Percentiles rank a stretch among this genome's conserved stretches.
Conservation (phyloP, 345 rosid species). For the Pistacia atlantica region DNA sequence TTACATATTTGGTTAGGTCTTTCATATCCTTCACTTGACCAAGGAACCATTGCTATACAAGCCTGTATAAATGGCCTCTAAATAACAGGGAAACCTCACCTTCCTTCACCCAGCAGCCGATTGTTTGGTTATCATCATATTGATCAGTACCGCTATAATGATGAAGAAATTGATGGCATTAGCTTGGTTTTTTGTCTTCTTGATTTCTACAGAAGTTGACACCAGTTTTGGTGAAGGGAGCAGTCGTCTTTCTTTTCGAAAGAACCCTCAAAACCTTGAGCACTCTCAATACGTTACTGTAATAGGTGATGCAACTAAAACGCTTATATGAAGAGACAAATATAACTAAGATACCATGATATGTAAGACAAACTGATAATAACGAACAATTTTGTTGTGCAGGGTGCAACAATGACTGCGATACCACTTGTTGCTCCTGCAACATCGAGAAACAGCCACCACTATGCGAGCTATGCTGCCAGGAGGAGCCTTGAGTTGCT, state of each 20-base stretch:
- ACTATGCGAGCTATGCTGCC: slow-evolving; percentile 66
- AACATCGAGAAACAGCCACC: slow-evolving; percentile 71
- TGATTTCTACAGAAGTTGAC: slow-evolving; percentile 5
- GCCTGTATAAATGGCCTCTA: slow-evolving; percentile 16
- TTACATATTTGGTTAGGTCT: slow-evolving; percentile 31
- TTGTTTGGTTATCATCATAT: neutral
- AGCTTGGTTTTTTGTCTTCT: slow-evolving; percentile 30
- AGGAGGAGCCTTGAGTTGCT: slow-evolving; percentile 32
- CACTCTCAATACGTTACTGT: slow-evolving; percentile 40
- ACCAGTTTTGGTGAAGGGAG: slow-evolving; percentile 29
- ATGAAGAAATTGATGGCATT: slow-evolving; percentile 30
- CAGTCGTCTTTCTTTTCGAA: slow-evolving; percentile 23
- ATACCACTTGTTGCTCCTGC: slow-evolving; percentile 76
- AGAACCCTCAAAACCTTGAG: slow-evolving; percentile 20
- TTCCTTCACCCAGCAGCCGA: slow-evolving; percentile 24
- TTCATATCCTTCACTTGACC: slow-evolving; percentile 20
- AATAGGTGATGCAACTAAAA: slow-evolving; percentile 40
- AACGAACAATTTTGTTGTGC: slow-evolving; percentile 1
- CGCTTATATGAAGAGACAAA: neutral
- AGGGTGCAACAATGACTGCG: slow-evolving; percentile 84
- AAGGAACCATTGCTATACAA: neutral
- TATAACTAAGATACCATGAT: neutral
- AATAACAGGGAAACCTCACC: slow-evolving; percentile 10
- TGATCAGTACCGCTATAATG: neutral
- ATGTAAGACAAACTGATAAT: neutral